Evolutionary conservation across 2,329 filamentous ascomycete species (phyloP).

Genomic region (Aspergillus uvarum): DNA sequence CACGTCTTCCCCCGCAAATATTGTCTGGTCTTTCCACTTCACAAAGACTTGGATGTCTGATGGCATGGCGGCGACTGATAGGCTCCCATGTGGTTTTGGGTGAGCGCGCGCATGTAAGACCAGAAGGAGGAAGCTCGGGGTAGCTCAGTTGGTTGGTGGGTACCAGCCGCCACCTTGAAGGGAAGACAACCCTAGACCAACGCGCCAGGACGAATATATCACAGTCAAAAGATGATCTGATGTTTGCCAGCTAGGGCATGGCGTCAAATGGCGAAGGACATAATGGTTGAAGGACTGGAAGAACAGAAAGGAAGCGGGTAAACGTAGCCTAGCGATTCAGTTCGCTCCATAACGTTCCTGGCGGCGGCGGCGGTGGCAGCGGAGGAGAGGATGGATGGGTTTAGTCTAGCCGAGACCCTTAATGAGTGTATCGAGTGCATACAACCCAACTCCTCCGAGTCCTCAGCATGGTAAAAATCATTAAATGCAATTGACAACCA

Average conservation of each 20-base stretch:
- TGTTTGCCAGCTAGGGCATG: slow-evolving; percentile 27
- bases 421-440: neutral
- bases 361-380: slow-evolving; percentile 1
- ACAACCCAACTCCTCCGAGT: neutral
- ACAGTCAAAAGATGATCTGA: slow-evolving; percentile 8
- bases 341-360: slow-evolving; percentile 4
- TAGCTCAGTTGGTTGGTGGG: slow-evolving; percentile 21
- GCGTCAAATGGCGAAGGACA: slow-evolving; percentile 27
- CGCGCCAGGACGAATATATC: slow-evolving; percentile 4
- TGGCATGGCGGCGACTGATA: slow-evolving; percentile 43
- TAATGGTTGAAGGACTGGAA: slow-evolving; percentile 12
- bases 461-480: neutral
- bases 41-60: slow-evolving; percentile 93
- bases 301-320: neutral
- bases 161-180: slow-evolving; percentile 20
- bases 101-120: slow-evolving; percentile 18
- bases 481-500: neutral
- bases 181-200: neutral
- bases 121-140: slow-evolving; percentile 18
- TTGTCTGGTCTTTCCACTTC: slow-evolving; percentile 87
- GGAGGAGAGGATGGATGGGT: neutral
- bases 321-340: neutral
- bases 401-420: neutral
- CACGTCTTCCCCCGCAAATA: slow-evolving; percentile 95
- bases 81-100: slow-evolving; percentile 32